Conservation (phyloP, 2,329 filamentous ascomycete genomes). For the Metarhizium humberi region DNA sequence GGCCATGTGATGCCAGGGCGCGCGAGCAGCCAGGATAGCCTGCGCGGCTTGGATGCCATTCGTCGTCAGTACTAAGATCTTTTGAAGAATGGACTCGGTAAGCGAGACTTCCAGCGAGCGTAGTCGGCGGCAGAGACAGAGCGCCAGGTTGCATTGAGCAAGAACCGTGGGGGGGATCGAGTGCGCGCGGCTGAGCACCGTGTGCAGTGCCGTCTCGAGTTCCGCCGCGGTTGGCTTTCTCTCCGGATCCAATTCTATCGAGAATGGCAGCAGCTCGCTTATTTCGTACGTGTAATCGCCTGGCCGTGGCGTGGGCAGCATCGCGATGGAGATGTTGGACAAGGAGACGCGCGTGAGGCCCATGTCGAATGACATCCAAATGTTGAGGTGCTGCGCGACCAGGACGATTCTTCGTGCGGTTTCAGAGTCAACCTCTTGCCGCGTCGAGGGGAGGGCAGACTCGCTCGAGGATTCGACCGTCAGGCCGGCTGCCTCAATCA, state of each 20-base stretch:
- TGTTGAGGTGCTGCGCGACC: slow-evolving; percentile 47
- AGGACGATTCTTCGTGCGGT: slow-evolving; percentile 34
- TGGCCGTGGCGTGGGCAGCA: slow-evolving; percentile 26
- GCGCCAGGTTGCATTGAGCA: slow-evolving; percentile 43
- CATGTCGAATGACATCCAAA: slow-evolving; percentile 50
- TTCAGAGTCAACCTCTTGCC: slow-evolving; percentile 22
- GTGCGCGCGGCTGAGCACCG: slow-evolving; percentile 30
- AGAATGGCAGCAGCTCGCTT: slow-evolving; percentile 41
- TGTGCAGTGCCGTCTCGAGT: slow-evolving; percentile 31
- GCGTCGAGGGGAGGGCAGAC: slow-evolving; percentile 14
- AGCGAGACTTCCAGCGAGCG: slow-evolving; percentile 39
- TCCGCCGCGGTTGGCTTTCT: slow-evolving; percentile 29
- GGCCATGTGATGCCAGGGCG: slow-evolving; percentile 50
- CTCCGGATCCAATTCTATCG: slow-evolving; percentile 44
- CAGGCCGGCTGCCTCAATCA: slow-evolving; percentile 43
- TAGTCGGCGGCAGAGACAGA: slow-evolving; percentile 46
- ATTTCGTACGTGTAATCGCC: slow-evolving; percentile 37
- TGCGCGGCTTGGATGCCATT: slow-evolving; percentile 37
- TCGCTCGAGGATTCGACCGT: slow-evolving; percentile 27
- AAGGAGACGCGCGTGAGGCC: slow-evolving; percentile 42
- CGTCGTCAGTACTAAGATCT: slow-evolving; percentile 35
- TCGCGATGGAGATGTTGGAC: slow-evolving; percentile 30
- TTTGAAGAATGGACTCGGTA: slow-evolving; percentile 30
- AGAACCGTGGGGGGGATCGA: slow-evolving; percentile 32
- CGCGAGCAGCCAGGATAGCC: slow-evolving; percentile 30